Conservation (phyloP, 306 rosid genomes). For the Phaseolus lunatus region DNA sequence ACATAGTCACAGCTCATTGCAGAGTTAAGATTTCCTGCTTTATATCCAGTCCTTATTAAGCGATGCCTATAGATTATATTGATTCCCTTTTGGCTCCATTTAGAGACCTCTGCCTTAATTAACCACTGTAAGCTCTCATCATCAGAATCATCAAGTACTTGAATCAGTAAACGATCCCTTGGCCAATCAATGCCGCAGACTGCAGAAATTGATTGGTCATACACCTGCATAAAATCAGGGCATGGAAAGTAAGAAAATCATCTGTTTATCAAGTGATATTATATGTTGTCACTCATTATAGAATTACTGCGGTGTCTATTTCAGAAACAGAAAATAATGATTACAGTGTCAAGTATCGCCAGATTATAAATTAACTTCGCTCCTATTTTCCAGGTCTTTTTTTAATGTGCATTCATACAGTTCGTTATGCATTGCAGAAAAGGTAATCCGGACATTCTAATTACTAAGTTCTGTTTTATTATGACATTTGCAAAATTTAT, state of each 20-base stretch:
- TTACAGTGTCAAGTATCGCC: not conserved
- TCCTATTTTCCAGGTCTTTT: not conserved
- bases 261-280: conserved; percentile 15
- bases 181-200: conserved; percentile 96
- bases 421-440: conserved; percentile 24
- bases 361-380: not conserved
- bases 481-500: conserved; percentile 24
- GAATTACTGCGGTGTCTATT: not conserved
- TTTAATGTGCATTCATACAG: not conserved
- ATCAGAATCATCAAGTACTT: conserved; percentile 92
- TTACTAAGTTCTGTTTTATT: conserved; percentile 12
- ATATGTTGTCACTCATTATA: conserved; percentile 21
- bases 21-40: conserved; percentile 97
- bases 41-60: conserved; percentile 84
- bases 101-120: conserved; percentile 77
- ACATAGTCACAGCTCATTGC: conserved; percentile 96
- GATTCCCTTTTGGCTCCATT: conserved; percentile 86
- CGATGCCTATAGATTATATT: conserved; percentile 89
- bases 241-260: conserved; percentile 28
- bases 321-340: conserved; percentile 4
- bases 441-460: conserved; percentile 10
- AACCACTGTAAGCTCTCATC: conserved; percentile 85
- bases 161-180: conserved; percentile 79
- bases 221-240: conserved; percentile 68
- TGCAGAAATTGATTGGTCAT: conserved; percentile 94